Evolutionary conservation across 768 basidiomycete genomes (phyloP).

Genomic region (Phylloporus arenicola): DNA sequence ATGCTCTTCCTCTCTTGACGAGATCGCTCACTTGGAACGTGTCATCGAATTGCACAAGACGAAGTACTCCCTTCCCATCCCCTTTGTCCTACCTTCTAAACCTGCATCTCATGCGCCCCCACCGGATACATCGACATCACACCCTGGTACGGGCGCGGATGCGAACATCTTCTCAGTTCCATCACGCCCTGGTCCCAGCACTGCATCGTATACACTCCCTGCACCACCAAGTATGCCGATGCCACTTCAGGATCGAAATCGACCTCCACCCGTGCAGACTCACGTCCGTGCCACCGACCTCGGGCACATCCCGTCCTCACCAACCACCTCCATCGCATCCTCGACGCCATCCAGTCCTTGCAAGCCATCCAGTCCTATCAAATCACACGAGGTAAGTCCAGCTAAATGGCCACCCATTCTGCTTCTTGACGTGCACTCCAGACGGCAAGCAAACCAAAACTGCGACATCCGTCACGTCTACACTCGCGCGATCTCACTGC

Average conservation of each 20-base stretch:
- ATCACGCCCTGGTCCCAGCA: background rate
- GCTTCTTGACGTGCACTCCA: background rate
- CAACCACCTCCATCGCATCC: constrained; percentile 20
- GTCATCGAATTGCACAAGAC: constrained; percentile 51
- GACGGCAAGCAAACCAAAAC: constrained; percentile 33
- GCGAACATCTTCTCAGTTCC: constrained; percentile 8
- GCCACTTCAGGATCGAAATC: constrained; percentile 9
- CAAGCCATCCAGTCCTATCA: constrained; percentile 22
- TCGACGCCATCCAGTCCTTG: constrained; percentile 29
- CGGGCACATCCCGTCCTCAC: constrained; percentile 16
- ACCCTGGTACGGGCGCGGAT: background rate
- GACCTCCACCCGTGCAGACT: background rate
- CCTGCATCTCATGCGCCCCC: constrained; percentile 4
- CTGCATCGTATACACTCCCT: constrained; percentile 6
- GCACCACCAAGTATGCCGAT: constrained; percentile 9
- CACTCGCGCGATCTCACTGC: constrained; percentile 62
- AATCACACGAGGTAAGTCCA: constrained; percentile 8
- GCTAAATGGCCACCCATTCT: background rate
- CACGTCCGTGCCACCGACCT: background rate
- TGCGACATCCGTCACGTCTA: constrained; percentile 70
- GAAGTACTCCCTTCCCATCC: constrained; percentile 41
- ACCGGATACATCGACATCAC: background rate
- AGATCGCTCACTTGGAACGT: constrained; percentile 49
- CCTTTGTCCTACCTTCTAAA: constrained; percentile 41
- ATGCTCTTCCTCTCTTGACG: constrained; percentile 51